Evolutionary conservation across 768 basidiomycete species (phyloP).

Genomic region (Hypholoma sublateritium): DNA sequence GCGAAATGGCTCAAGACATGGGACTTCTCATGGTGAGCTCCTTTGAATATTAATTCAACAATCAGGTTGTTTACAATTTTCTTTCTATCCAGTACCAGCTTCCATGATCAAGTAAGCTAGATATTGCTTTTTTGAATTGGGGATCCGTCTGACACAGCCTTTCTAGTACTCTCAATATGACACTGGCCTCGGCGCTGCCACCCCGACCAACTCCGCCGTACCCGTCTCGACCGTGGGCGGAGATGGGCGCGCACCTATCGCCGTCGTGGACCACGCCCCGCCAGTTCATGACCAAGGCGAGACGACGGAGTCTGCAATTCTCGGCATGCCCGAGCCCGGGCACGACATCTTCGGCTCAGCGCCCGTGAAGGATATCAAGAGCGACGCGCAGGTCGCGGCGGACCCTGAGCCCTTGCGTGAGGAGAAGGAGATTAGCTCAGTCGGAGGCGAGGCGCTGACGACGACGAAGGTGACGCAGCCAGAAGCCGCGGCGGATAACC

Average conservation of each 20-base stretch:
- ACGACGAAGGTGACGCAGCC: conserved; percentile 6
- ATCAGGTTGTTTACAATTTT: background rate
- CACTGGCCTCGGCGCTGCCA: conserved; percentile 28
- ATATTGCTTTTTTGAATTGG: background rate
- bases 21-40: conserved; percentile 87
- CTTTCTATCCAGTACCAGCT: conserved; percentile 52
- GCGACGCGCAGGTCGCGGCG: conserved; percentile 24
- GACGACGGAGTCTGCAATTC: conserved; percentile 34
- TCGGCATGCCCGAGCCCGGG: conserved; percentile 70
- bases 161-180: conserved; percentile 60
- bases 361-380: conserved; percentile 47
- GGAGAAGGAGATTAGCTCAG: conserved; percentile 22
- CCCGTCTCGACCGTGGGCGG: conserved; percentile 49
- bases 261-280: conserved; percentile 43
- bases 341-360: conserved; percentile 67
- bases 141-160: background rate
- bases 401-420: conserved; percentile 9
- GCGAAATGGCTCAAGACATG: conserved; percentile 91
- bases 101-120: conserved; percentile 58
- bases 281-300: conserved; percentile 19
- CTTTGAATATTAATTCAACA: background rate
- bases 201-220: conserved; percentile 34
- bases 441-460: conserved; percentile 11
- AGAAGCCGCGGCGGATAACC: background rate
- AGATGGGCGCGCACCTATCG: conserved; percentile 55